These are phyloP conservation scores for Juncus effusus DNA, from an alignment of 176 grass and related monocot species.

Conservation along the genomic window DNA sequence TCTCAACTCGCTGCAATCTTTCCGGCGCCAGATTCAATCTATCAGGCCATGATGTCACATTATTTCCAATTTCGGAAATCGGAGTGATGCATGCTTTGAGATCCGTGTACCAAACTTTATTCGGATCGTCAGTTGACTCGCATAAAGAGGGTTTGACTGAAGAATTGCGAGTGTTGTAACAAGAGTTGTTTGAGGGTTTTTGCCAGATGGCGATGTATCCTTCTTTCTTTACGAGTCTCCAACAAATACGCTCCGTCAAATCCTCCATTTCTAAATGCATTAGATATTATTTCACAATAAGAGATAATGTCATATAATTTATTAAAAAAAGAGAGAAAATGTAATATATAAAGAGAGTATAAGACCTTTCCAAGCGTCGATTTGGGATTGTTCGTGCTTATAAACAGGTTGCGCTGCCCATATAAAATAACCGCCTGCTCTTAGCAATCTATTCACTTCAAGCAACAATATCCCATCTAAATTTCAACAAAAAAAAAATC, in stretches of 20 bases:
- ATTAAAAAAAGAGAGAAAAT: neutral
- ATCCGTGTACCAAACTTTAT: conserved; percentile 41
- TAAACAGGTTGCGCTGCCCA: conserved; percentile 61
- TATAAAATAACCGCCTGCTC: conserved; percentile 56
- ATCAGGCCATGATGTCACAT: conserved; percentile 42
- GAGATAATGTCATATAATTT: no score
- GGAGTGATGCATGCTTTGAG: conserved; percentile 43
- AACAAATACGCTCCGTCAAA: conserved; percentile 38
- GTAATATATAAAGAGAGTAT: neutral
- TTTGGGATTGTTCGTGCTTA: conserved; percentile 54
- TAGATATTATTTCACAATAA: neutral
- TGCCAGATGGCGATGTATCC: conserved; percentile 56
- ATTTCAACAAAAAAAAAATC: conserved; percentile 23
- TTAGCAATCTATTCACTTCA: conserved; percentile 49
- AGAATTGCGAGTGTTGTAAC: conserved; percentile 24
- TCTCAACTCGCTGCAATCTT: conserved; percentile 40
- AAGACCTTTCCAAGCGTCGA: conserved; percentile 49
- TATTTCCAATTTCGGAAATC: conserved; percentile 43
- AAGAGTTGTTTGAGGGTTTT: conserved; percentile 47
- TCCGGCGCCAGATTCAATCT: conserved; percentile 35
- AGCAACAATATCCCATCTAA: conserved; percentile 46
- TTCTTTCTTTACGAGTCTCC: conserved; percentile 46
- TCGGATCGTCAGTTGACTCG: conserved; percentile 28
- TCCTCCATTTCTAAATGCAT: conserved; percentile 37
- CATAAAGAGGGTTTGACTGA: conserved; percentile 30